Evolutionary conservation across 768 basidiomycete genomes (phyloP).

Genomic region (Termitomyces sp.): DNA sequence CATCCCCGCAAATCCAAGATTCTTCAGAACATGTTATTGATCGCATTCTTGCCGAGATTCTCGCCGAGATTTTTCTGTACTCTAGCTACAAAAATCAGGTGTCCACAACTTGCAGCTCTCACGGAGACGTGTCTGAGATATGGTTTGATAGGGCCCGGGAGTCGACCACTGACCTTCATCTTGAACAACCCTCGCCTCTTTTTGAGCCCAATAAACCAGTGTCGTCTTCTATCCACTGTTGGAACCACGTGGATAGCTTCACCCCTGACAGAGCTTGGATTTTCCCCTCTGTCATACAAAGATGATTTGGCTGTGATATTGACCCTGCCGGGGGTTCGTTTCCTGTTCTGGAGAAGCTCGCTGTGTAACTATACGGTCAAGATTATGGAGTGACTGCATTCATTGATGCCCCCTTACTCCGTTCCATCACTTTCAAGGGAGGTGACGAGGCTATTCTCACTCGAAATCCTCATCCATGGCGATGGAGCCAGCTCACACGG

Average conservation of each 20-base stretch:
- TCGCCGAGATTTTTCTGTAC: no score
- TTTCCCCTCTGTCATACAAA: rapidly evolving
- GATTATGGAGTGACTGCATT: not conserved
- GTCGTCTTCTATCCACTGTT: not conserved
- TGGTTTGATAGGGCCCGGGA: no score
- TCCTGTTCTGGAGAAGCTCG: not conserved
- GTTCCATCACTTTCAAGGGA: not conserved
- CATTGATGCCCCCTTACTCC: not conserved
- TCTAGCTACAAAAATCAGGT: no score
- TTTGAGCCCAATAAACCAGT: not conserved
- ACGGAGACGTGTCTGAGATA: no score
- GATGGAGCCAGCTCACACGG: not conserved
- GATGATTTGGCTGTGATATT: not conserved
- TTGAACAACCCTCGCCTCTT: no score
- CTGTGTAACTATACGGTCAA: not conserved
- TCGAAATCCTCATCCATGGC: not conserved
- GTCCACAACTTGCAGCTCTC: no score
- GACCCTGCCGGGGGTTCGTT: not conserved
- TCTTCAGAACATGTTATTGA: no score
- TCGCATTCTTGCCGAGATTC: no score
- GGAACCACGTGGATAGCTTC: not conserved
- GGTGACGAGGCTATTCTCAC: not conserved
- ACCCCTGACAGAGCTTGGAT: not conserved
- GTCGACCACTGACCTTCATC: no score
- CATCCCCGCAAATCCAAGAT: no score